Percentiles rank a stretch among this genome's conserved stretches.
Evolutionary conservation across 2,329 filamentous ascomycete genomes (phyloP).

Genomic region (Xylariaceae sp.): DNA sequence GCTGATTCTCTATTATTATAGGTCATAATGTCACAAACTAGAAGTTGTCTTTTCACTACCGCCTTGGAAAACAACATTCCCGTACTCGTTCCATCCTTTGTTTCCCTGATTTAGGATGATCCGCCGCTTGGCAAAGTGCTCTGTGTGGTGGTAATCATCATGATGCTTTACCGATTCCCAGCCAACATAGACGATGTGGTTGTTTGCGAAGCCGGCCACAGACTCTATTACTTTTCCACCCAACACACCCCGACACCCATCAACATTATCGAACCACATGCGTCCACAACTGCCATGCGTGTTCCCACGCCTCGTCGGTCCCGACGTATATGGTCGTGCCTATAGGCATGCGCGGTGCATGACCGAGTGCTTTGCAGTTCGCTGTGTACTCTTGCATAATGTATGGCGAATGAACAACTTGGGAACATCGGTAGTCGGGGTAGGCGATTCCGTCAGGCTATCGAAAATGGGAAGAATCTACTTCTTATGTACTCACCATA

Average conservation of each 20-base stretch:
- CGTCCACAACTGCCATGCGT: conserved; percentile 20
- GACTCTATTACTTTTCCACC: conserved; percentile 32
- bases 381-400: conserved; percentile 26
- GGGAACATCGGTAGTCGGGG: neutral
- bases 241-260: conserved; percentile 32
- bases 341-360: conserved; percentile 2
- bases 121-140: conserved; percentile 27
- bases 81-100: conserved; percentile 31
- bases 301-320: conserved; percentile 11
- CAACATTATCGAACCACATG: conserved; percentile 17
- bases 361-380: conserved; percentile 8
- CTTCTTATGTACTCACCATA: neutral
- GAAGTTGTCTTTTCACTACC: neutral
- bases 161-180: conserved; percentile 33
- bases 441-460: conserved; percentile 6
- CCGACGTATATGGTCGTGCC: conserved; percentile 32
- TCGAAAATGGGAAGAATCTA: conserved; percentile 3
- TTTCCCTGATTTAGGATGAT: conserved; percentile 29
- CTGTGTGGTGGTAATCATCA: conserved; percentile 33
- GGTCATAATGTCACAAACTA: too few relatives aligned
- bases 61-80: conserved; percentile 29
- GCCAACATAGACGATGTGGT: conserved; percentile 33
- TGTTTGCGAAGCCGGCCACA: conserved; percentile 24
- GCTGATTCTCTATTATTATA: too few relatives aligned
- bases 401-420: conserved; percentile 18